Conservation (phyloP, 331 rosid species). For the Malus hybrid region DNA sequence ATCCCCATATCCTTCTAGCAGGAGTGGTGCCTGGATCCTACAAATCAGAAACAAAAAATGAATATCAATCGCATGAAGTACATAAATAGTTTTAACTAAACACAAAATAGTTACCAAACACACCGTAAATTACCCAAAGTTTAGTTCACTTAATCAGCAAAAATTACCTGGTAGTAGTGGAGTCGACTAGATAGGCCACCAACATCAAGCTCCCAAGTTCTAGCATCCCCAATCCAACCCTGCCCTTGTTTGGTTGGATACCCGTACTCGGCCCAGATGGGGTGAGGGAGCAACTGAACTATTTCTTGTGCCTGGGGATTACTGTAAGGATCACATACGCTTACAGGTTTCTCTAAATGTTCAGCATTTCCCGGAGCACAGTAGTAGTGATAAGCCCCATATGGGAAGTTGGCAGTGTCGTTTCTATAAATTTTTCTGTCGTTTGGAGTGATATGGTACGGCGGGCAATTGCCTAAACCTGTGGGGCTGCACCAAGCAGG, state of each 20-base stretch:
- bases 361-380: constrained; percentile 80
- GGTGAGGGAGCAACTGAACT: constrained; percentile 73
- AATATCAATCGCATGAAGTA: not conserved
- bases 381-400: constrained; percentile 65
- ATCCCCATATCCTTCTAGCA: constrained; percentile 44
- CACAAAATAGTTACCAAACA: too few species aligned
- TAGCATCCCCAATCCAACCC: constrained; percentile 71
- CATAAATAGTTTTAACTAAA: too few species aligned
- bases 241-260: constrained; percentile 63
- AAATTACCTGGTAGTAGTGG: constrained; percentile 60
- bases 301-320: constrained; percentile 90
- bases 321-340: constrained; percentile 71
- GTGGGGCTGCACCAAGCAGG: constrained; percentile 68
- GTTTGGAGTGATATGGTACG: constrained; percentile 62
- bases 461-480: constrained; percentile 51
- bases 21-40: constrained; percentile 63
- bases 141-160: too few species aligned
- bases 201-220: constrained; percentile 84
- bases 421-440: constrained; percentile 52
- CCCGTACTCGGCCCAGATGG: constrained; percentile 69
- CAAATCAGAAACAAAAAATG: not conserved
- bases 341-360: constrained; percentile 46
- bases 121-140: too few species aligned
- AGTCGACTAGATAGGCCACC: constrained; percentile 64
- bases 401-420: constrained; percentile 70